Evolutionary conservation across 2,329 filamentous ascomycete genomes (phyloP), one percentile per base, ranked within the genome.

Genomic region (Ampelomyces quisqualis): DNA sequence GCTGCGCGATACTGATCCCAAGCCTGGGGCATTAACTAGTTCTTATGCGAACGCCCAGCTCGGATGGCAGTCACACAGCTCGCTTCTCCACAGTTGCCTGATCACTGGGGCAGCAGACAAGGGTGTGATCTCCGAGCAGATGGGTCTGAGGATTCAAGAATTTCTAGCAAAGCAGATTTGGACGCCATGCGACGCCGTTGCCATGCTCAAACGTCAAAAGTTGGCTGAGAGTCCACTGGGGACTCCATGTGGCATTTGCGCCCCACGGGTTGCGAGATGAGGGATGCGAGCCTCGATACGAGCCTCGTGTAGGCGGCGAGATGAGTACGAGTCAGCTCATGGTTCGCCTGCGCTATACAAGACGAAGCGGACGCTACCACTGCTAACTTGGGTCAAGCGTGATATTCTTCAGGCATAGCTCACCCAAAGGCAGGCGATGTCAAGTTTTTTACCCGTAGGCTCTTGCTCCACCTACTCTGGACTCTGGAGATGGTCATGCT

Each of bases 11-110:
- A 48, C 41, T 51, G 43, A 52, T 49, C 46, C 29, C 38, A 40
- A 54, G 55, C 47, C 55, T 36, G 55, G 57, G 55, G 54, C 49
- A 49, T 34, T 33, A 47, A 43, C 31, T 46, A 49, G 38, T 45
- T 51, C 48, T 55, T 54, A 57, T 48, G 42, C 41, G 33, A 40
- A 36, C 35, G 3, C 15, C 10, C 10, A 11, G 13, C 33, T 35
- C 30, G 34, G 24, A 34, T 14, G 21, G 30, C 33, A 18, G 31
- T 23, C 13, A 29, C 42, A 40, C 35, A 48, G 36, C 39, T 45
- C 37, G 42, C 42, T 50, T 47, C 51, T 50, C 55, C 53, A 51
- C 50, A 53, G 47, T 51, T 41, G n/a, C 43, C 42, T 43, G 27
- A 36, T 47, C 34, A 43, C 39, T 38, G 43, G 51, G 41, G 40